These are phyloP conservation scores for Babesia bovis DNA, from an alignment of 169 alveolate species.

Conservation along the genomic window DNA sequence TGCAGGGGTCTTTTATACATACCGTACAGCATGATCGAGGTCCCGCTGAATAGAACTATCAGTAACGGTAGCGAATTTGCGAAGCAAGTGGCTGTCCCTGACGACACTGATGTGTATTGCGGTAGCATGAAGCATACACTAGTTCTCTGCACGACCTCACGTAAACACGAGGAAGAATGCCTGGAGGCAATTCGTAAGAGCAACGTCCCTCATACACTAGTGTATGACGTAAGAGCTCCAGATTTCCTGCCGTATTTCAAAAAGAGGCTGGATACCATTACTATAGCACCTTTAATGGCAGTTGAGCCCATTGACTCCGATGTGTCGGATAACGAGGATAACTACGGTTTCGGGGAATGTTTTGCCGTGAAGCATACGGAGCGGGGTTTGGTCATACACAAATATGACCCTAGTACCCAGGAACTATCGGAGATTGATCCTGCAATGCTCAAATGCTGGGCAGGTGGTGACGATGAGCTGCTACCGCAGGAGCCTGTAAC, in stretches of 20 bases:
- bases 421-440: slow-evolving; percentile 33
- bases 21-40: slow-evolving; percentile 74
- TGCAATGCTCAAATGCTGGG: slow-evolving; percentile 39
- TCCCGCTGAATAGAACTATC: slow-evolving; percentile 67
- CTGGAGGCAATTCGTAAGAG: slow-evolving; percentile 65
- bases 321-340: slow-evolving; percentile 60
- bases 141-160: slow-evolving; percentile 66
- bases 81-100: slow-evolving; percentile 64
- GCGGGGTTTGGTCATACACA: slow-evolving; percentile 30
- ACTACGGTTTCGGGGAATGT: slow-evolving; percentile 42
- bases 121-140: slow-evolving; percentile 75
- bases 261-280: slow-evolving; percentile 12
- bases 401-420: slow-evolving; percentile 31
- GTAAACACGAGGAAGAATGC: slow-evolving; percentile 70
- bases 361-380: slow-evolving; percentile 31
- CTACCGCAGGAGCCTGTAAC: slow-evolving; percentile 24
- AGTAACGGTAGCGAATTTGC: slow-evolving; percentile 70
- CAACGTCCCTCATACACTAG: slow-evolving; percentile 52
- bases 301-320: slow-evolving; percentile 68
- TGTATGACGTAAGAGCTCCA: slow-evolving; percentile 55
- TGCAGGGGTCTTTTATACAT: slow-evolving; percentile 77
- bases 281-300: slow-evolving; percentile 42
- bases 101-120: slow-evolving; percentile 75
- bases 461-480: slow-evolving; percentile 8
- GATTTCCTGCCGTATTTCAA: slow-evolving; percentile 76